Conservation (phyloP, 495 filamentous ascomycete genomes). For the Xylaria flabelliformis region DNA sequence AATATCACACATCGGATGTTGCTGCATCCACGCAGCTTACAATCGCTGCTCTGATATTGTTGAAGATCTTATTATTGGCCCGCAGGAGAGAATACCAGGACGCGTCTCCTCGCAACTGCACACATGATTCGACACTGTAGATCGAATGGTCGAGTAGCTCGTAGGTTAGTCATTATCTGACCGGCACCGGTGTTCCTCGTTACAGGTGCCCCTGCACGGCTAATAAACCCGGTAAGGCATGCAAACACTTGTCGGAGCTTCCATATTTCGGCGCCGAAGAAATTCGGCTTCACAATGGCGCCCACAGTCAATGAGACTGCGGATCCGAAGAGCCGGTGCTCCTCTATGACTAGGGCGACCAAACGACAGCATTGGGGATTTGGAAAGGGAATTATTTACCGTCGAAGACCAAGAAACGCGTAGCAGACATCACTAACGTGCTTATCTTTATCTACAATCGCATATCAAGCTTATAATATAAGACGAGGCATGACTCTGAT, state of each 20-base stretch:
- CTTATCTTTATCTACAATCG: not conserved
- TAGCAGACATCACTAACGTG: not conserved
- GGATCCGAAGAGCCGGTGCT: not conserved
- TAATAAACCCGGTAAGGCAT: not conserved
- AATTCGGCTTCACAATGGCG: not conserved
- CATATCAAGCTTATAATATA: not conserved
- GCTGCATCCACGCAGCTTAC: not conserved
- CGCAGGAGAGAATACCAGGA: not conserved
- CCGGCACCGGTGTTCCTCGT: not conserved
- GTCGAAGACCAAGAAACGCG: not conserved
- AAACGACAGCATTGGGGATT: not conserved
- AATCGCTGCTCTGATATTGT: not conserved
- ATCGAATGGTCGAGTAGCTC: not conserved
- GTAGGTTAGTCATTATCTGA: not conserved
- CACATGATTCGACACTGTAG: not conserved
- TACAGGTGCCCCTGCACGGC: not conserved
- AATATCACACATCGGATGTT: conserved; percentile 6
- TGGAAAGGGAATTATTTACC: not conserved
- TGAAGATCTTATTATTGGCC: conserved; percentile 1
- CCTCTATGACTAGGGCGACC: not conserved
- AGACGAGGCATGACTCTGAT: not conserved
- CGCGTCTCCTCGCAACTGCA: not conserved
- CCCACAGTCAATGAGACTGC: not conserved
- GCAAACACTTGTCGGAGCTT: not conserved
- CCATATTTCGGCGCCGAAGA: not conserved